Evolutionary conservation across 2,329 filamentous ascomycete species (phyloP).

Genomic region (Xylariaceae sp.): DNA sequence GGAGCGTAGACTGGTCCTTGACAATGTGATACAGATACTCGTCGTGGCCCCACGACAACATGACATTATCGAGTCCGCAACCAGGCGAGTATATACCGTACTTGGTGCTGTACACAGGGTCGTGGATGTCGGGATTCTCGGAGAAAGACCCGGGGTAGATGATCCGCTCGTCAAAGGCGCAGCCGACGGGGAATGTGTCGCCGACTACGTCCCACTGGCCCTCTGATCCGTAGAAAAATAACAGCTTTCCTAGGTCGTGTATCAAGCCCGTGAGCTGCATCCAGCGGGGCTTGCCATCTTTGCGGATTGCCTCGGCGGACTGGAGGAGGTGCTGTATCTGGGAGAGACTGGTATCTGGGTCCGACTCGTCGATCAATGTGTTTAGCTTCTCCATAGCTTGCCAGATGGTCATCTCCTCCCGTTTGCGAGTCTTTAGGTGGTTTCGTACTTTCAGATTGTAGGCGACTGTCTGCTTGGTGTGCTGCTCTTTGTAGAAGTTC

Average conservation of each 20-base stretch:
- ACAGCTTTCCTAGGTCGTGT: slow-evolving; percentile 75
- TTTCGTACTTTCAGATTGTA: slow-evolving; percentile 82
- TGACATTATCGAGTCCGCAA: slow-evolving; percentile 81
- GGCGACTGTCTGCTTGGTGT: slow-evolving; percentile 69
- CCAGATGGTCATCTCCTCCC: slow-evolving; percentile 79
- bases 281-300: slow-evolving; percentile 78
- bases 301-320: slow-evolving; percentile 82
- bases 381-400: slow-evolving; percentile 90
- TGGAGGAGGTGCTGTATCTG: slow-evolving; percentile 91
- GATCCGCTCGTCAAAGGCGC: slow-evolving; percentile 69
- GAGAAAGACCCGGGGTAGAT: slow-evolving; percentile 77
- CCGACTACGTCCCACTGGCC: slow-evolving; percentile 94
- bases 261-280: slow-evolving; percentile 76
- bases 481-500: slow-evolving; percentile 75
- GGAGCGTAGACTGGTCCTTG: slow-evolving; percentile 76
- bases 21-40: slow-evolving; percentile 85
- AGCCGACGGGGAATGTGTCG: slow-evolving; percentile 77
- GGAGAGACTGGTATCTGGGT: slow-evolving; percentile 81
- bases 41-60: slow-evolving; percentile 88
- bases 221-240: slow-evolving; percentile 76
- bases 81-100: slow-evolving; percentile 38
- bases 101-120: slow-evolving; percentile 50
- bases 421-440: slow-evolving; percentile 58
- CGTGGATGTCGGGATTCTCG: slow-evolving; percentile 67
- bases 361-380: slow-evolving; percentile 84